Evolutionary conservation across 1,139 yeast species (phyloP).

Genomic region (Zhuliangozyma blackwelliae): DNA sequence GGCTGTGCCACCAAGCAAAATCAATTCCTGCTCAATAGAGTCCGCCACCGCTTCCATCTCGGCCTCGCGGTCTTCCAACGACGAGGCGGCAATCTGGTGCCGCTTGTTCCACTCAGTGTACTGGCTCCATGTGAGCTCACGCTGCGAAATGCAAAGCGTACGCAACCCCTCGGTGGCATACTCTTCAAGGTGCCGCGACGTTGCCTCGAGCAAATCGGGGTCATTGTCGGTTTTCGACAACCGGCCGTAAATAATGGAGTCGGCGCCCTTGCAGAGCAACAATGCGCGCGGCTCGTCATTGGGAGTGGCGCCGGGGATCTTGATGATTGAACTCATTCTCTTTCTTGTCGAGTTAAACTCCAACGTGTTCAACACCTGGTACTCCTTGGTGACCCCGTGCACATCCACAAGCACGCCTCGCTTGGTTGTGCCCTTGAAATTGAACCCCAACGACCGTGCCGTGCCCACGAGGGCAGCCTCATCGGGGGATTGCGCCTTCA

Average conservation of each 20-base stretch:
- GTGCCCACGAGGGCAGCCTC: constrained; percentile 62
- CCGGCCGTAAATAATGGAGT: constrained; percentile 42
- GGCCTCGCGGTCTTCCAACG: constrained; percentile 41
- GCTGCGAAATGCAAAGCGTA: constrained; percentile 45
- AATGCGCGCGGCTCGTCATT: constrained; percentile 36
- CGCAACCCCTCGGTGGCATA: constrained; percentile 47
- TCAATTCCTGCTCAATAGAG: constrained; percentile 42
- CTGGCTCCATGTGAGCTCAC: constrained; percentile 41
- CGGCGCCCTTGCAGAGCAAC: constrained; percentile 48
- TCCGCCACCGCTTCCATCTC: constrained; percentile 47
- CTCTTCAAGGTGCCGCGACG: constrained; percentile 40
- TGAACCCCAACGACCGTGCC: constrained; percentile 53
- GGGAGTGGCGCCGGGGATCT: constrained; percentile 41
- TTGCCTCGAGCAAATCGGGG: constrained; percentile 25
- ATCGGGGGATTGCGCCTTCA: constrained; percentile 63
- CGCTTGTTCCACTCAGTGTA: constrained; percentile 41
- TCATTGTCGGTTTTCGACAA: constrained; percentile 32
- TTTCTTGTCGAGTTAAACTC: constrained; percentile 53
- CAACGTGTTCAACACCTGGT: constrained; percentile 45
- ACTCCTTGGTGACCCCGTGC: constrained; percentile 42
- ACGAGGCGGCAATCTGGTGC: constrained; percentile 39
- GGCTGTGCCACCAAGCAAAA: constrained; percentile 48
- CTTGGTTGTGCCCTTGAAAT: constrained; percentile 45
- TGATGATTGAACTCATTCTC: constrained; percentile 88
- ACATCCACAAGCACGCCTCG: constrained; percentile 39